Percentiles rank a stretch among this genome's conserved stretches.
Conservation (phyloP, 2,329 filamentous ascomycete genomes). For the Aureobasidium sp. region DNA sequence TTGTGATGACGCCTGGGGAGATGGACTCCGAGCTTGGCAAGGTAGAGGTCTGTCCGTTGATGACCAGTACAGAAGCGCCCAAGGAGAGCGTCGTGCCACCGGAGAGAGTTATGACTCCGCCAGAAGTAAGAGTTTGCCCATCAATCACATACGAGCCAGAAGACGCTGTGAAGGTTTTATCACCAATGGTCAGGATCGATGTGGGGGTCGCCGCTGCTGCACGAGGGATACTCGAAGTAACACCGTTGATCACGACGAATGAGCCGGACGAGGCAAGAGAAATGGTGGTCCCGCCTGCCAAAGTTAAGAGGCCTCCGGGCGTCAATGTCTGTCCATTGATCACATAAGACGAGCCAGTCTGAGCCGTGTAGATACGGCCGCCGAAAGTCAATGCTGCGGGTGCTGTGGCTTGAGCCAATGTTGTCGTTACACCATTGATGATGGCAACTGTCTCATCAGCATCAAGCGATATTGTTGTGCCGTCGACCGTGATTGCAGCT, state of each 20-base stretch:
- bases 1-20: slow-evolving; percentile 26
- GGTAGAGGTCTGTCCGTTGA: slow-evolving; percentile 27
- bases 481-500: slow-evolving; percentile 24
- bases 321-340: slow-evolving; percentile 12
- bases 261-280: slow-evolving; percentile 31
- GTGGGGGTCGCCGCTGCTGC: slow-evolving; percentile 24
- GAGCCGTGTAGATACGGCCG: slow-evolving; percentile 20
- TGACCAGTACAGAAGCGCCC: slow-evolving; percentile 33
- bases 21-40: slow-evolving; percentile 19
- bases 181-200: slow-evolving; percentile 27
- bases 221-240: slow-evolving; percentile 8
- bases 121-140: slow-evolving; percentile 16
- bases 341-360: slow-evolving; percentile 15
- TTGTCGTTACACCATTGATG: slow-evolving; percentile 20
- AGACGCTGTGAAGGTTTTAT: slow-evolving; percentile 18
- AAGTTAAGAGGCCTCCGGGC: slow-evolving; percentile 13
- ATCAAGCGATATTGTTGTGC: slow-evolving; percentile 20
- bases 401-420: neutral
- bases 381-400: slow-evolving; percentile 7
- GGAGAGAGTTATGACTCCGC: slow-evolving; percentile 12
- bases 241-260: slow-evolving; percentile 34
- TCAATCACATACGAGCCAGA: slow-evolving; percentile 12
- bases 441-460: slow-evolving; percentile 17
- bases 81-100: slow-evolving; percentile 24
- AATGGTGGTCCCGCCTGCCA: slow-evolving; percentile 14